phyloP scores from a whole-genome alignment of 2,329 filamentous ascomycete genomes.

The Alternaria viburni region DNA sequence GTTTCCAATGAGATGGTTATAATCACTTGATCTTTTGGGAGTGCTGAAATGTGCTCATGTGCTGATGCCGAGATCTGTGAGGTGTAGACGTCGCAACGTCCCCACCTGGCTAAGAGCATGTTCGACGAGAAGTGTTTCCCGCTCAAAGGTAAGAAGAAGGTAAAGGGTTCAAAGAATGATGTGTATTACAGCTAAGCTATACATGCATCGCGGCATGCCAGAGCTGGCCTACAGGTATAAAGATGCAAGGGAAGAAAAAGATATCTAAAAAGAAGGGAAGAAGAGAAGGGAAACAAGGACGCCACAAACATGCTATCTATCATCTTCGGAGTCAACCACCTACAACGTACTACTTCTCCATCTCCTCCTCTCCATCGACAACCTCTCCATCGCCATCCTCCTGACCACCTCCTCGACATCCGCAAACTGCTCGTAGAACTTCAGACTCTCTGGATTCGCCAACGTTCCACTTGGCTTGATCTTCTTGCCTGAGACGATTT shows the following conservation, averaged over 20 bases:
- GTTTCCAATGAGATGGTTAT: neutral
- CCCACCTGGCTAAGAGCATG: neutral
- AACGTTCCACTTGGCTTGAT: conserved; percentile 79
- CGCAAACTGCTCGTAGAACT: conserved; percentile 81
- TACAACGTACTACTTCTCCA: conserved; percentile 10
- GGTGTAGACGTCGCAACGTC: neutral
- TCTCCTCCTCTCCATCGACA: conserved; percentile 18
- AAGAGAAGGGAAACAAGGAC: neutral
- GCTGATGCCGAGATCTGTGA: neutral
- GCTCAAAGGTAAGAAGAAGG: neutral
- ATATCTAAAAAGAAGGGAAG: neutral
- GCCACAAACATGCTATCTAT: neutral
- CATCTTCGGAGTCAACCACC: neutral
- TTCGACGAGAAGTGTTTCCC: neutral
- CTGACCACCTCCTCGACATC: conserved; percentile 68
- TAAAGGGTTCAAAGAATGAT: neutral
- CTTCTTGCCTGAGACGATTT: conserved; percentile 76
- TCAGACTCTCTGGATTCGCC: conserved; percentile 75
- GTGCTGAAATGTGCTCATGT: neutral
- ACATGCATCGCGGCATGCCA: neutral
- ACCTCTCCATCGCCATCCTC: conserved; percentile 14
- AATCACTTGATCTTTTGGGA: neutral
- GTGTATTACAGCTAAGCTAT: neutral
- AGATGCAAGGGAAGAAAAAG: neutral
- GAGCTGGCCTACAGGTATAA: neutral